Evolutionary conservation across 306 rosid species (phyloP).

Genomic region (Hylodesmum podocarpum): DNA sequence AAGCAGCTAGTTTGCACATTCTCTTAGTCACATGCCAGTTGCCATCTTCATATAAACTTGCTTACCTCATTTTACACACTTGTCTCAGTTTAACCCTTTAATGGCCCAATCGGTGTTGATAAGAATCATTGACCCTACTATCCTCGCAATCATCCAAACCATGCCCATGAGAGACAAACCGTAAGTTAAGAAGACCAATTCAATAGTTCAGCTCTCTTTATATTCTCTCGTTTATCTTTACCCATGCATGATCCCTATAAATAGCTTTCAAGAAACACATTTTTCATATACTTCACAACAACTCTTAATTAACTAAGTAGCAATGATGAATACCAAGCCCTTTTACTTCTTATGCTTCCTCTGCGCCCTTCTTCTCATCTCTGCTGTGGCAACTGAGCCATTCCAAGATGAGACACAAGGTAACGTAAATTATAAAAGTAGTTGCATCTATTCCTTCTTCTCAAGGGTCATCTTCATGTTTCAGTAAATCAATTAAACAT

Average conservation of each 20-base stretch:
- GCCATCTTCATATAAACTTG: constrained; percentile 17
- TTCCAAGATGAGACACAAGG: constrained; percentile 26
- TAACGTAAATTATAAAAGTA: background rate
- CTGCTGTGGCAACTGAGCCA: constrained; percentile 17
- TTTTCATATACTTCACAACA: constrained; percentile 8
- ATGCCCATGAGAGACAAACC: background rate
- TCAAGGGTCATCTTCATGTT: too few species aligned
- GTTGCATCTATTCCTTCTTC: background rate
- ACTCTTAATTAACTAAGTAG: background rate
- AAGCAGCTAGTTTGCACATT: background rate
- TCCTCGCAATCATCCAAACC: background rate
- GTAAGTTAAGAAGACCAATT: background rate
- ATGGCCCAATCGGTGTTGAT: background rate
- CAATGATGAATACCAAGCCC: constrained; percentile 27
- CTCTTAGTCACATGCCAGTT: constrained; percentile 4
- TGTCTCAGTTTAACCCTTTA: background rate
- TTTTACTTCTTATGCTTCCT: constrained; percentile 23
- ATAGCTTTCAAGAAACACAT: background rate
- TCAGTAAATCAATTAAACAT: background rate
- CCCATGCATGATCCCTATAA: constrained; percentile 7
- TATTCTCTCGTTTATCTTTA: background rate
- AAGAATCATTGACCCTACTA: background rate
- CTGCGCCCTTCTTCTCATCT: constrained; percentile 2
- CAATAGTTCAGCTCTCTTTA: background rate
- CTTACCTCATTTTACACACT: constrained; percentile 14